Evolutionary conservation across 345 rosid genomes (phyloP).

Genomic region (Stellera chamaejasme): DNA sequence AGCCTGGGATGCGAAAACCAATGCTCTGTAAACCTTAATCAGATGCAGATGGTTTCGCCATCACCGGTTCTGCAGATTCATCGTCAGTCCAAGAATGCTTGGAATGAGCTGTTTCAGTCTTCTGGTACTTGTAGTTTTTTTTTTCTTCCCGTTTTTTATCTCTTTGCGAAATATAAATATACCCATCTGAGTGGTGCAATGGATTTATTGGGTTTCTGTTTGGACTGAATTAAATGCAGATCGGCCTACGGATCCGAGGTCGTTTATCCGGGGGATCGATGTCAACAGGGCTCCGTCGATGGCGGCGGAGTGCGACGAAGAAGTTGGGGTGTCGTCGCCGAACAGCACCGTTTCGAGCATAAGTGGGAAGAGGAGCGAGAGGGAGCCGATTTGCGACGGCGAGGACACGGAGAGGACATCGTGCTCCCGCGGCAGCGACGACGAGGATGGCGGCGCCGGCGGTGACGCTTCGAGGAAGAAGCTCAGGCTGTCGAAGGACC

Average conservation of each 20-base stretch:
- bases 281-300: slow-evolving; percentile 41
- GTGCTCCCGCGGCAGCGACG: slow-evolving; percentile 63
- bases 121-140: slow-evolving; percentile 27
- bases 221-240: slow-evolving; percentile 24
- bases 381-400: slow-evolving; percentile 47
- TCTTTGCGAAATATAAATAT: neutral
- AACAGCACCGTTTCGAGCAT: slow-evolving; percentile 78
- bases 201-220: neutral
- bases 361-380: slow-evolving; percentile 71
- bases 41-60: slow-evolving; percentile 29
- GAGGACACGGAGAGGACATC: slow-evolving; percentile 62
- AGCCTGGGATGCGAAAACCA: slow-evolving; percentile 39
- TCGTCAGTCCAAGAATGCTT: slow-evolving; percentile 23
- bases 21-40: slow-evolving; percentile 33
- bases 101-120: slow-evolving; percentile 47
- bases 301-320: slow-evolving; percentile 52
- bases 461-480: slow-evolving; percentile 73
- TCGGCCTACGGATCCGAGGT: slow-evolving; percentile 33
- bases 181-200: too few relatives aligned
- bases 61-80: slow-evolving; percentile 28
- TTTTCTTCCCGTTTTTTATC: too few relatives aligned
- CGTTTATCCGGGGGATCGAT: slow-evolving; percentile 48
- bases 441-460: slow-evolving; percentile 53
- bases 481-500: slow-evolving; percentile 74
- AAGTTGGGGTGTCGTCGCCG: slow-evolving; percentile 54